phyloP scores from a whole-genome alignment of 306 rosid species.

The Phaseolus lunatus region DNA sequence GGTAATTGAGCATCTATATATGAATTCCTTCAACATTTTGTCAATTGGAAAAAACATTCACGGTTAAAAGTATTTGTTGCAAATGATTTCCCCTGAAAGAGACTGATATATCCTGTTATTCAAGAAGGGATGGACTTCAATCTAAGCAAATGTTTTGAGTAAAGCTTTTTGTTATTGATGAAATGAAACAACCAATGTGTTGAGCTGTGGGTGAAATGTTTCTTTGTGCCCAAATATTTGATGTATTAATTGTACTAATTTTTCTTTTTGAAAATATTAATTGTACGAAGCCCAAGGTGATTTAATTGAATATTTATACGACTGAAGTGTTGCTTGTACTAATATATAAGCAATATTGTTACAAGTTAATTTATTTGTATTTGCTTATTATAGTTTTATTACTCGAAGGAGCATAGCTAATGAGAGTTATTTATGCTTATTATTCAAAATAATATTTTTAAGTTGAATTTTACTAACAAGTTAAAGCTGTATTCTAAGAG shows the following conservation, averaged over 20 bases:
- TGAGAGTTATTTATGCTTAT: too few species aligned
- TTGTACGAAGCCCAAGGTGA: neutral
- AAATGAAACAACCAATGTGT: neutral
- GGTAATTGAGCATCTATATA: slow-evolving; percentile 20
- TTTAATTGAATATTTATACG: neutral
- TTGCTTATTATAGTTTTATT: too few species aligned
- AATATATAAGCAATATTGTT: neutral
- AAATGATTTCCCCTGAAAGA: slow-evolving; percentile 4
- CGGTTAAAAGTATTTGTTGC: slow-evolving; percentile 23
- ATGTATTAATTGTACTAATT: neutral
- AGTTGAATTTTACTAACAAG: too few species aligned
- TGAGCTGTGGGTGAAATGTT: neutral
- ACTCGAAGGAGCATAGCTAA: too few species aligned
- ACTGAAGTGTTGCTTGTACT: neutral
- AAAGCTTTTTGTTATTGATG: neutral
- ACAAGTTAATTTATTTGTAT: too few species aligned
- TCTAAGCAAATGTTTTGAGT: slow-evolving; percentile 16
- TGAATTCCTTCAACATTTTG: slow-evolving; percentile 13
- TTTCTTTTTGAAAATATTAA: neutral
- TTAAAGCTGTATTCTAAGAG: too few species aligned
- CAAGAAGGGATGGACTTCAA: neutral
- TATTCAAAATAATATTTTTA: too few species aligned
- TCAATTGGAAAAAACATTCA: neutral
- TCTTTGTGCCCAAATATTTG: neutral
- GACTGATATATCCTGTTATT: slow-evolving; percentile 1